Evolutionary conservation across 352 stramenopile genomes (phyloP), one percentile per base, ranked within the genome.

Genomic region (Globisporangium canariense): DNA sequence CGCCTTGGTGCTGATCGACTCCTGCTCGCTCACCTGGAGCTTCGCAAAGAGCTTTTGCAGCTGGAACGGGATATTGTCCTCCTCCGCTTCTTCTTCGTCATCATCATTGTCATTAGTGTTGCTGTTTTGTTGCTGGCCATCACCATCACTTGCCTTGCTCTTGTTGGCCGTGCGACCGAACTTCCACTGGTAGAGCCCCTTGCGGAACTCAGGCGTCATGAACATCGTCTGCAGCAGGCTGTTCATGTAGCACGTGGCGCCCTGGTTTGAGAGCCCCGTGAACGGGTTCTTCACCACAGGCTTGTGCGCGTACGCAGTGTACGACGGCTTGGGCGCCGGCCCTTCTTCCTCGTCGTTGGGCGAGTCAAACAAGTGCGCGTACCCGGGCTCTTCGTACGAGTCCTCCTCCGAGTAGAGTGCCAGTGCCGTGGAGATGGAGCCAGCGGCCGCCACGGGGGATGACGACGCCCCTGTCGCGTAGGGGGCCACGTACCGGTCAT

Each of bases 241-340:
- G 72, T 98, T 98, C 88, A 98, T 96, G 76, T 98, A 98, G 73
- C 91, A 98, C n/a, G 90, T 98, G 14, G 89, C 90, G 22, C 89
- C 91, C 60, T 97, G 90, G 67, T 97, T 97, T 20, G 79, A 93
- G 2, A 97, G 72, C 0, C 90, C 90, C 43, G 82, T 91, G 69
- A 87, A 94, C 36, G 61, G 63, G 54, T 86, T 91, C 50, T 60
- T 62, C n/a, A 60, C 32, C 3, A 41, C 13, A 0, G 25, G 14
- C 16, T 61, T 46, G 62, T 18, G 51, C 51, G 51, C 51, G 51
- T 58, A 58, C 51, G 52, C 36, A 34, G 32, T 58, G 61, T 58
- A 64, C 41, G 45, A 60, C 43, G 70, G 55, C 22, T 54, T 45
- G 2, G 58, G 30, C 25, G 36, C 62, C 5, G 62, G 55, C 4